These are phyloP conservation scores for Adansonia rubrostipa DNA, from an alignment of 441 rosid genomes.

Conservation along the genomic window DNA sequence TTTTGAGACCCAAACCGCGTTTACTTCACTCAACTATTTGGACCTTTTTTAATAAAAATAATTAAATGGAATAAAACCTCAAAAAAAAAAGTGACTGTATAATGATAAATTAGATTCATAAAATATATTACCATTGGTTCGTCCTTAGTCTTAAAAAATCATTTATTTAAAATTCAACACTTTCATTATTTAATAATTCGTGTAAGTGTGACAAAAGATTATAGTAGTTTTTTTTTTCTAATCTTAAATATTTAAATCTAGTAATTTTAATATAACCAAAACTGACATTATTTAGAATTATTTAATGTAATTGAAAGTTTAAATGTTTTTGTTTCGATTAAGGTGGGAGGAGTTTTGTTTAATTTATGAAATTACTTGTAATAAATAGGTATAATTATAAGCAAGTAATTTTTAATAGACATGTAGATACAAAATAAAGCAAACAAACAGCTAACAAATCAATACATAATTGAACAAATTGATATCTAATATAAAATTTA, in stretches of 20 bases:
- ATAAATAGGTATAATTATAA: no score
- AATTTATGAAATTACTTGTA: no score
- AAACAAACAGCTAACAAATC: neutral
- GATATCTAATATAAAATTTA: neutral
- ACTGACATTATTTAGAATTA: neutral
- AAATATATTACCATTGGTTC: neutral
- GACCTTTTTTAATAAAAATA: neutral
- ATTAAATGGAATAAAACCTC: no score
- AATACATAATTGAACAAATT: neutral
- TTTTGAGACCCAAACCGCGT: conserved; percentile 25
- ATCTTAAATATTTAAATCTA: neutral
- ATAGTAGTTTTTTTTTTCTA: neutral
- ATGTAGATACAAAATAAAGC: neutral
- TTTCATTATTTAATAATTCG: neutral
- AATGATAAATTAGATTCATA: neutral
- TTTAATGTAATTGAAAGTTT: no score
- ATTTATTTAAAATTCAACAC: neutral
- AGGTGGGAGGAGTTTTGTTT: no score
- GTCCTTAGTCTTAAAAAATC: neutral
- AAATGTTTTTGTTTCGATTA: no score
- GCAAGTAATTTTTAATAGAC: neutral
- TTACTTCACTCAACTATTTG: neutral
- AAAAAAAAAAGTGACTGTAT: neutral
- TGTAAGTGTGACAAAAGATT: neutral
- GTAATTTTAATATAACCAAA: neutral